Evolutionary conservation across 108 stramenopile species (phyloP).

Genomic region (Cyclotella sp.): DNA sequence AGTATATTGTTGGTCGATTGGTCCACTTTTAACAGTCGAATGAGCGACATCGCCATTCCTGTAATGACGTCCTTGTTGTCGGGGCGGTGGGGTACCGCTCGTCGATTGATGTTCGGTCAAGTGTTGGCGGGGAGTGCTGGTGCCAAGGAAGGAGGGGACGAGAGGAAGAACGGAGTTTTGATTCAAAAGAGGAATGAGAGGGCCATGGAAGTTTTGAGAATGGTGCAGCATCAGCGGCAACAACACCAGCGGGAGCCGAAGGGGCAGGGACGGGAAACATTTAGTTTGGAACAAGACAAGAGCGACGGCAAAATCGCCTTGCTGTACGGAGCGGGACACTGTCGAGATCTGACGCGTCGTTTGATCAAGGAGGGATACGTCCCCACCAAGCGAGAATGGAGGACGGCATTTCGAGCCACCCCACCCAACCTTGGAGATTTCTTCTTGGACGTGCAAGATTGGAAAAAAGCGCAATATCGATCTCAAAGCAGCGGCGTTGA

Average conservation of each 20-base stretch:
- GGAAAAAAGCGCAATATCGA: constrained; percentile 9
- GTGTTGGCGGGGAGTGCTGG: constrained; percentile 58
- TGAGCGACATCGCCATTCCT: constrained; percentile 40
- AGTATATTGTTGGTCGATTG: constrained; percentile 79
- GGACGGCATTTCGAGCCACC: constrained; percentile 69
- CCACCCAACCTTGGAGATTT: constrained; percentile 43
- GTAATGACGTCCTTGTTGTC: constrained; percentile 41
- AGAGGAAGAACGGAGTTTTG: constrained; percentile 44
- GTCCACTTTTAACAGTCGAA: constrained; percentile 54
- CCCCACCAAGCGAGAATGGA: constrained; percentile 65
- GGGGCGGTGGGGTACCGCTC: constrained; percentile 49
- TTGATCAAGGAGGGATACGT: constrained; percentile 56
- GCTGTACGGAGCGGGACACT: constrained; percentile 79
- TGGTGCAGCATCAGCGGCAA: constrained; percentile 17
- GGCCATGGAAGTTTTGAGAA: constrained; percentile 61
- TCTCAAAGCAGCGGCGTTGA: constrained; percentile 9
- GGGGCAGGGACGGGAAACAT: too few species aligned
- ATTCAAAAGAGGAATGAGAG: constrained; percentile 71
- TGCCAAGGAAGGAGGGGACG: constrained; percentile 30
- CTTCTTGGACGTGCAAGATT: constrained; percentile 16
- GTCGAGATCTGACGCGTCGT: constrained; percentile 69
- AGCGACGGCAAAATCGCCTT: constrained; percentile 45
- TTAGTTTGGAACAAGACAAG: background rate
- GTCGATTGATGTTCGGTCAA: constrained; percentile 76
- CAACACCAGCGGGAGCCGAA: too few species aligned